Percentiles rank a stretch among this genome's conserved stretches.
phyloP scores from a whole-genome alignment of 1,284 basidiomycete species.

The Moesziomyces sp. region DNA sequence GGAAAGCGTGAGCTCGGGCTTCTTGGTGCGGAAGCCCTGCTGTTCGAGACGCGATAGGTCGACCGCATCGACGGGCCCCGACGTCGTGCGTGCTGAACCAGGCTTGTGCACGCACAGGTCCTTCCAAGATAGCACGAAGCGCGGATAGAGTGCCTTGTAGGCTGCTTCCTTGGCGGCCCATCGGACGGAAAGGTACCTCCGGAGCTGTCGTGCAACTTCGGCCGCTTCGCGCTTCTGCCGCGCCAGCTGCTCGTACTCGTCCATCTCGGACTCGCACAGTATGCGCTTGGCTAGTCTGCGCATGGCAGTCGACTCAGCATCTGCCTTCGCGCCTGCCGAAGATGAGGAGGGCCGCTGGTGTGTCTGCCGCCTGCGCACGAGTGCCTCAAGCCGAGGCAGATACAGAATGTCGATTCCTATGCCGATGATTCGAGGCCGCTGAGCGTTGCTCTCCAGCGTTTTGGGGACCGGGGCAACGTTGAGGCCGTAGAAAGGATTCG shows the following conservation, averaged over 20 bases:
- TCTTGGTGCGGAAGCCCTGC: conserved; percentile 25
- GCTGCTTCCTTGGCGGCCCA: conserved; percentile 81
- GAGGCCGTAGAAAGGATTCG: conserved; percentile 63
- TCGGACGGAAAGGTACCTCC: conserved; percentile 32
- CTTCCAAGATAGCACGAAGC: conserved; percentile 78
- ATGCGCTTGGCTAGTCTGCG: conserved; percentile 42
- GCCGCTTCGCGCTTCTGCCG: conserved; percentile 5
- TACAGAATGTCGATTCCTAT: conserved; percentile 61
- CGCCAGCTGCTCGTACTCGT: conserved; percentile 13
- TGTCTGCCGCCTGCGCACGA: conserved; percentile 23
- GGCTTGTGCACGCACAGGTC: conserved; percentile 71
- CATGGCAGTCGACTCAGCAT: neutral
- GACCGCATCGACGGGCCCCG: neutral
- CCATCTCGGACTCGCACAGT: conserved; percentile 19
- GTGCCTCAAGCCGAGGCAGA: conserved; percentile 45
- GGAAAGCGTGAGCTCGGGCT: conserved; percentile 36
- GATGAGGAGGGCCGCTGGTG: neutral
- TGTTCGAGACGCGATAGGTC: conserved; percentile 19
- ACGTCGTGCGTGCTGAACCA: neutral
- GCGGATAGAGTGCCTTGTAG: conserved; percentile 84
- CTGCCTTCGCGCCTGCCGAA: too few relatives aligned
- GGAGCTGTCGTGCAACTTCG: conserved; percentile 8
- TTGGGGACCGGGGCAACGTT: conserved; percentile 30
- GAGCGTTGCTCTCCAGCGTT: neutral
- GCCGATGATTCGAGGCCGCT: conserved; percentile 45